Evolutionary conservation across 202 grass and related monocot species (phyloP), one percentile per base, ranked within the genome.

Genomic region (Digitaria exilis): DNA sequence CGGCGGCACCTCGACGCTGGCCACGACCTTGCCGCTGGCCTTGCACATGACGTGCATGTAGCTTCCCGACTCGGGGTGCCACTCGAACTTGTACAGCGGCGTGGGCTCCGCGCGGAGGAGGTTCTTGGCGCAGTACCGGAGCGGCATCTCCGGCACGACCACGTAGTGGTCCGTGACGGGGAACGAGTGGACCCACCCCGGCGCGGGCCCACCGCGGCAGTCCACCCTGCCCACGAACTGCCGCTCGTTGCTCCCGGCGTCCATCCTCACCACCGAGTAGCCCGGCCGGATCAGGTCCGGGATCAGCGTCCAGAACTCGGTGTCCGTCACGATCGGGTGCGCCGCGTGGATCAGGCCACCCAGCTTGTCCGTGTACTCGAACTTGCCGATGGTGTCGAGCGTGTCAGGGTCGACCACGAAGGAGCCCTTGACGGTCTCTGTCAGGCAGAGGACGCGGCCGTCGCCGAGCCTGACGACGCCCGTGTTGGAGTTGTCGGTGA

Each of bases 21-120:
- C 89, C 86, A 96, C 96, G 14, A 96, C 87, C 65, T 84, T 96
- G 57, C 96, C 96, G 79, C 87, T 99, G 75, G 96, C 79, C 82
- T 94, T 99, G 89, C 93, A 99, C 96, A 99, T 96, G 71, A 96
- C 87, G 82, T 99, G 96, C 93, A 96, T 89, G 88, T 96, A 99
- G 80, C 87, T 90, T 2, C 96, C 93, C 32, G 87, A 92, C 61
- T 90, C 84, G 11, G 81, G 83, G 71, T 96, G 93, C 96, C 96
- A 96, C 81, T 96, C 87, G 72, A 99, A 99, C 91, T 99, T 99
- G 93, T 99, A 99, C 32, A 99, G 86, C 52, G 96, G 93, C 45
- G 96, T 99, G 18, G 96, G 96, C 83, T 99, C 96, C 7, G 96
- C 93, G 50, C 89, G 82, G 17, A 99, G 91, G 42, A 99, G 93